These are phyloP conservation scores for Hypericum perforatum DNA, from an alignment of 345 rosid species.

Conservation along the genomic window DNA sequence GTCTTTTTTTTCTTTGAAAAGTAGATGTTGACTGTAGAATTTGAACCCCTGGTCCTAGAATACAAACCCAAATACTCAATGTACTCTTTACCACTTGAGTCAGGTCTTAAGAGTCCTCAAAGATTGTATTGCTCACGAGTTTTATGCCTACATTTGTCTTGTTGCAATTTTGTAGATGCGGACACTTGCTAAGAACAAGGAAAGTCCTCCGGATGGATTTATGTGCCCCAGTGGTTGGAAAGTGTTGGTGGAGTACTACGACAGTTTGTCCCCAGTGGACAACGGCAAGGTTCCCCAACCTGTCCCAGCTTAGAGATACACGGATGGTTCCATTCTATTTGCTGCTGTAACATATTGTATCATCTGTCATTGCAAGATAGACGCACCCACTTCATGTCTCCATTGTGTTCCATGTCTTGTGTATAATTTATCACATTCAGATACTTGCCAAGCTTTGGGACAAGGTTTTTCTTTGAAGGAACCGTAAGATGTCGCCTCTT, in stretches of 20 bases:
- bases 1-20: too few species aligned
- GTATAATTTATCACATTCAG: neutral
- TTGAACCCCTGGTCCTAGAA: too few species aligned
- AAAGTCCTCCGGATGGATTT: slow-evolving; percentile 89
- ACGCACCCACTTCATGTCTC: slow-evolving; percentile 12
- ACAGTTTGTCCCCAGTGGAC: slow-evolving; percentile 44
- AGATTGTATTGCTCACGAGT: neutral
- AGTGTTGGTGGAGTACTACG: slow-evolving; percentile 83
- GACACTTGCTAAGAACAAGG: slow-evolving; percentile 80
- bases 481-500: slow-evolving; percentile 21
- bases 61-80: too few species aligned
- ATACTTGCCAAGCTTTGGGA: slow-evolving; percentile 5
- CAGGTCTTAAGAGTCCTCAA: too few species aligned
- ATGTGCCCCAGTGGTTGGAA: slow-evolving; percentile 98
- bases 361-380: slow-evolving; percentile 14
- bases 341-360: slow-evolving; percentile 16
- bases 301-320: slow-evolving; percentile 45
- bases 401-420: slow-evolving; percentile 3
- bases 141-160: neutral
- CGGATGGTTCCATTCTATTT: neutral
- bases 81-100: too few species aligned
- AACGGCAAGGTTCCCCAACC: slow-evolving; percentile 48
- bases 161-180: slow-evolving; percentile 55
- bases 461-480: slow-evolving; percentile 17
- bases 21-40: too few species aligned